Base-by-base conservation (phyloP, 1,139 yeast species). In the Casaregolazyma suthepensis region DNA sequence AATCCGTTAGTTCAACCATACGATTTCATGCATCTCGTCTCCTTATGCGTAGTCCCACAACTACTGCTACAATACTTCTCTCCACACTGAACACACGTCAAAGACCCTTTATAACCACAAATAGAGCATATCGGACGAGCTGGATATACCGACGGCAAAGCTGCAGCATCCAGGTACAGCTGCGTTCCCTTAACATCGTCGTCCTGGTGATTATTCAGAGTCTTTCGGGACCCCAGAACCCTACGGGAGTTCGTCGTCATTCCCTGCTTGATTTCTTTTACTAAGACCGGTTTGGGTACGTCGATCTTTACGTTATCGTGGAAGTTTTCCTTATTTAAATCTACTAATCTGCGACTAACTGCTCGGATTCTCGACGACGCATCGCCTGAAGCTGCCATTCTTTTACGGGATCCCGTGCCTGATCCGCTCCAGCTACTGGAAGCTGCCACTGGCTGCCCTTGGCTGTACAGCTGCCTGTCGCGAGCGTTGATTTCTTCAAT, bases 61-160 rank as follows among this genome's bases (percentile, higher is more conserved):
- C 56, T 54, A 45, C 63, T 54, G 10, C 75, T 64, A 56, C 78
- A 75, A 55, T 68, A 69, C 22, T 65, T 55, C 9, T 68, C 66
- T 5, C 75, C 75, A 52, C 78, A 74, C 40, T 67, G 59, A 26
- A 66, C 57, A 57, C 76, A 75, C 2, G 63, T 59, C 17, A 67
- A 57, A 17, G 58, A 61, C 3, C 75, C 72, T 65, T 71, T 68
- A 58, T 70, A 72, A 3, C 78, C 78, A 54, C 78, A 74, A 0
- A 75, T 70, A n/a, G 66, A 60, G 57, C 78, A 74, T 43, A 72
- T 56, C 1, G 61, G 58, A 10, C 68, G 58, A 6, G 66, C 54
- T 1, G 78, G 76, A 54, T 72, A 73, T 17, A 50, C 51, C 6
- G 75, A 65, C 1, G 70, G 66, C 12, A 52, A 54, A 1, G 71